Conservation (phyloP, 805 yeast species). For the Candida ascalaphidarum region DNA sequence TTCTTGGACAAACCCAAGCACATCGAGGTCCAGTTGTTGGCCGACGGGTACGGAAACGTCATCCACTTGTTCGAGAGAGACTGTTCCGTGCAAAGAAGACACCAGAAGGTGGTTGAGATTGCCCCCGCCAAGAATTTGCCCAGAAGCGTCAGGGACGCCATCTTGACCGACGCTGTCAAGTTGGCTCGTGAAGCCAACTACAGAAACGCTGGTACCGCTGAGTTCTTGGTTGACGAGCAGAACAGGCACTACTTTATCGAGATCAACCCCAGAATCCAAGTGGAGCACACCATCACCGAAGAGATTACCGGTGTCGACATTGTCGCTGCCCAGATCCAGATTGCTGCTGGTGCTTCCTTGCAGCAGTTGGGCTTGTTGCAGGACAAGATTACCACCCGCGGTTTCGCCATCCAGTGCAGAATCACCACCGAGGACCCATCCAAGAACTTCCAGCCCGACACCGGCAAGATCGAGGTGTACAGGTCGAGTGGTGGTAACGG, state of each 20-base stretch:
- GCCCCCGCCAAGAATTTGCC: constrained; percentile 96
- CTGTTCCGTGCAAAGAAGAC: constrained; percentile 99
- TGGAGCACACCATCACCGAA: constrained; percentile 97
- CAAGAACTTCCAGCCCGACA: constrained; percentile 95
- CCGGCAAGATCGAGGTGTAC: constrained; percentile 96
- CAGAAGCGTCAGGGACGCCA: constrained; percentile 76
- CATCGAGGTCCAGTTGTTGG: constrained; percentile 93
- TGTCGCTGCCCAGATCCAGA: constrained; percentile 97
- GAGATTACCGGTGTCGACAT: constrained; percentile 97
- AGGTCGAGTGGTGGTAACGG: constrained; percentile 99
- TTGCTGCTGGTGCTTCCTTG: constrained; percentile 95
- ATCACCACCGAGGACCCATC: constrained; percentile 98
- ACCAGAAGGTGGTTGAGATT: constrained; percentile 96
- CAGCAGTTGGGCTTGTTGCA: constrained; percentile 88
- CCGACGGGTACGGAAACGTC: constrained; percentile 90
- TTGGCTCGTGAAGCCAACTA: constrained; percentile 84
- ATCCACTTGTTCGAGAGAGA: constrained; percentile 95
- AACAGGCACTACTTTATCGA: constrained; percentile 96
- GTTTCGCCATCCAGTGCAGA: constrained; percentile 98
- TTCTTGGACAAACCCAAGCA: constrained; percentile 94
- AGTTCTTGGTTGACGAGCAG: constrained; percentile 86
- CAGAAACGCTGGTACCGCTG: constrained; percentile 98
- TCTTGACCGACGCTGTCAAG: constrained; percentile 88
- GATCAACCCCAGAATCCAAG: constrained; percentile 96
- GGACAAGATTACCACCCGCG: constrained; percentile 91